These are phyloP conservation scores for Suhomyces tanzawaensis DNA, from an alignment of 805 yeast species.

Conservation along the genomic window DNA sequence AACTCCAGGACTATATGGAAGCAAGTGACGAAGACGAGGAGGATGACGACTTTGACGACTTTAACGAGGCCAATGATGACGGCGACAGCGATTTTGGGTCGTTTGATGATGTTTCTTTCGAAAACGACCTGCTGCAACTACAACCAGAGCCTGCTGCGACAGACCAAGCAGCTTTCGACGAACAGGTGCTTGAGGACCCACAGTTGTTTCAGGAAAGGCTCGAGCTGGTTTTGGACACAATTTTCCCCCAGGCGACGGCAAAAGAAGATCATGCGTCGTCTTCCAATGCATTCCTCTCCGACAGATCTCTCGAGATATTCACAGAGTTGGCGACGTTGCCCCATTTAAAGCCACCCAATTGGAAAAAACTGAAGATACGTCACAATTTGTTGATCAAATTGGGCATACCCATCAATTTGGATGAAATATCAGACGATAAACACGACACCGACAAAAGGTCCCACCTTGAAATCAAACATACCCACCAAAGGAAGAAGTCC, in stretches of 20 bases:
- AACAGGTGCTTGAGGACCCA: constrained; percentile 12
- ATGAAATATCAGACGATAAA: constrained; percentile 38
- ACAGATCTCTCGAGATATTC: constrained; percentile 41
- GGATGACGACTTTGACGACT: constrained; percentile 10
- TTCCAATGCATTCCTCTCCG: constrained; percentile 20
- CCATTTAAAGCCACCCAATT: constrained; percentile 56
- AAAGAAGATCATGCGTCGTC: constrained; percentile 1
- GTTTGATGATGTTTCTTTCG: constrained; percentile 35
- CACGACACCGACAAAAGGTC: neutral
- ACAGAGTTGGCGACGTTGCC: constrained; percentile 48
- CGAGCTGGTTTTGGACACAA: constrained; percentile 8
- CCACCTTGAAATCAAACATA: neutral
- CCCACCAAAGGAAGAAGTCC: constrained; percentile 5
- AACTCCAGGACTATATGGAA: neutral
- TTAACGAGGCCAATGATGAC: constrained; percentile 16
- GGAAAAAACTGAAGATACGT: constrained; percentile 67
- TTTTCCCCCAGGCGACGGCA: constrained; percentile 8
- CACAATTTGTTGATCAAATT: constrained; percentile 60
- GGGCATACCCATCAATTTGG: constrained; percentile 73
- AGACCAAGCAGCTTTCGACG: constrained; percentile 10
- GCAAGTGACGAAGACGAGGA: constrained; percentile 1
- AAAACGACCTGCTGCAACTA: constrained; percentile 19
- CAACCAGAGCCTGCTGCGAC: neutral
- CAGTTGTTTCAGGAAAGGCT: constrained; percentile 11
- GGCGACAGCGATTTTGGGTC: constrained; percentile 40